A percentile compares a stretch with the other conserved stretches of the same genome.
Evolutionary conservation across 768 basidiomycete genomes (phyloP).

Genomic region (Suillus decipiens): DNA sequence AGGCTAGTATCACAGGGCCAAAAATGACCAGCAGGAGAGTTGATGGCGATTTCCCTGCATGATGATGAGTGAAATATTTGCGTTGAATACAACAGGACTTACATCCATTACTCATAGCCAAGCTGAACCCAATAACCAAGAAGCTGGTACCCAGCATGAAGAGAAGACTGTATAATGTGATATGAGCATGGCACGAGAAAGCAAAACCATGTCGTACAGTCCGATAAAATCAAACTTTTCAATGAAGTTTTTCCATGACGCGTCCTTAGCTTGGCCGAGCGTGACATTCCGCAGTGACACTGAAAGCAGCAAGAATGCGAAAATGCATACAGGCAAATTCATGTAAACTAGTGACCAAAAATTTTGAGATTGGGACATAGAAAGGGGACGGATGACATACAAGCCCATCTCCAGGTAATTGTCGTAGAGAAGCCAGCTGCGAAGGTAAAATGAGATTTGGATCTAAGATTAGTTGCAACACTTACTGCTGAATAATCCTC

Average conservation of each 20-base stretch:
- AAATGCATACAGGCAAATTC: conserved; percentile 73
- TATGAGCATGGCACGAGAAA: conserved; percentile 20
- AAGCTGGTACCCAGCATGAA: conserved; percentile 77
- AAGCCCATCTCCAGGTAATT: conserved; percentile 83
- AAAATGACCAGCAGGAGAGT: conserved; percentile 61
- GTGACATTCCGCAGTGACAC: conserved; percentile 61
- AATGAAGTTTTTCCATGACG: conserved; percentile 58
- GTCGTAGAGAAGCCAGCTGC: conserved; percentile 29
- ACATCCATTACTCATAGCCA: conserved; percentile 71
- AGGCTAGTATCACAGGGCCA: conserved; percentile 55
- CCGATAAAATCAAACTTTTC: conserved; percentile 76
- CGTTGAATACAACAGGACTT: conserved; percentile 32
- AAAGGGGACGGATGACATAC: conserved; percentile 46
- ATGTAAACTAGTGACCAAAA: conserved; percentile 62
- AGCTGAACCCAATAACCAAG: conserved; percentile 79
- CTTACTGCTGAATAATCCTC: conserved; percentile 79
- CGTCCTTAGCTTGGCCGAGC: conserved; percentile 44
- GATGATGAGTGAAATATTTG: conserved; percentile 14
- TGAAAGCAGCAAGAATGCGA: conserved; percentile 57
- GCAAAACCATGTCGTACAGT: conserved; percentile 52
- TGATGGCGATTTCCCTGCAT: conserved; percentile 60
- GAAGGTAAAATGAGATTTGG: conserved; percentile 24
- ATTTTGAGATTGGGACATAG: conserved; percentile 20
- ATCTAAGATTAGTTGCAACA: conserved; percentile 17
- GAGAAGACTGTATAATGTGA: conserved; percentile 48